phyloP scores from a whole-genome alignment of 1,139 yeast species.

The Pichia sp. region DNA sequence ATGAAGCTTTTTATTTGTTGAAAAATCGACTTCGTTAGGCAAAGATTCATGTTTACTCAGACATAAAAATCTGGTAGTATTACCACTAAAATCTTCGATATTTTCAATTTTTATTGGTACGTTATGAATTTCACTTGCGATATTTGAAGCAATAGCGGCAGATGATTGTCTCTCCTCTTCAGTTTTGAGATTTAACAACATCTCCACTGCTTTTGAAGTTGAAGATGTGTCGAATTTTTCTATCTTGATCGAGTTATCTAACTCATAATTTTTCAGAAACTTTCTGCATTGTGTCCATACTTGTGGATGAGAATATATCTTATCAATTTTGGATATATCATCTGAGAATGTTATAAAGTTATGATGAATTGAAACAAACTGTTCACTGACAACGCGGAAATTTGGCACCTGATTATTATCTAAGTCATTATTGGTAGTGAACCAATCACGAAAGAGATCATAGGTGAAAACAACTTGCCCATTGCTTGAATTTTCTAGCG shows the following conservation, averaged over 20 bases:
- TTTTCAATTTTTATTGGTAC: slow-evolving; percentile 48
- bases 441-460: slow-evolving; percentile 71
- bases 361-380: slow-evolving; percentile 77
- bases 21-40: neutral
- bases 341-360: slow-evolving; percentile 50
- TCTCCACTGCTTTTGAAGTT: slow-evolving; percentile 77
- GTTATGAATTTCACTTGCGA: slow-evolving; percentile 57
- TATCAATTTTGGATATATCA: slow-evolving; percentile 36
- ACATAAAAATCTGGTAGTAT: slow-evolving; percentile 80
- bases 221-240: slow-evolving; percentile 60
- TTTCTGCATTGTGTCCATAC: slow-evolving; percentile 89
- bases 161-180: slow-evolving; percentile 23
- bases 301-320: slow-evolving; percentile 88
- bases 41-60: slow-evolving; percentile 23
- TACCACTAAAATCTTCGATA: slow-evolving; percentile 64
- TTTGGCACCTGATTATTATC: slow-evolving; percentile 11
- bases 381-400: slow-evolving; percentile 62
- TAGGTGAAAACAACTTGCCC: slow-evolving; percentile 87
- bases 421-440: slow-evolving; percentile 18
- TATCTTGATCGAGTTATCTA: slow-evolving; percentile 27
- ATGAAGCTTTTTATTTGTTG: slow-evolving; percentile 29
- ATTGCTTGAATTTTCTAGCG: slow-evolving; percentile 90
- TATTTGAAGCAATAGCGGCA: slow-evolving; percentile 52
- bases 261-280: slow-evolving; percentile 36
- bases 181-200: slow-evolving; percentile 34